Evolutionary conservation across 2,329 filamentous ascomycete species (phyloP).

Genomic region (Epichloe gansuensis): DNA sequence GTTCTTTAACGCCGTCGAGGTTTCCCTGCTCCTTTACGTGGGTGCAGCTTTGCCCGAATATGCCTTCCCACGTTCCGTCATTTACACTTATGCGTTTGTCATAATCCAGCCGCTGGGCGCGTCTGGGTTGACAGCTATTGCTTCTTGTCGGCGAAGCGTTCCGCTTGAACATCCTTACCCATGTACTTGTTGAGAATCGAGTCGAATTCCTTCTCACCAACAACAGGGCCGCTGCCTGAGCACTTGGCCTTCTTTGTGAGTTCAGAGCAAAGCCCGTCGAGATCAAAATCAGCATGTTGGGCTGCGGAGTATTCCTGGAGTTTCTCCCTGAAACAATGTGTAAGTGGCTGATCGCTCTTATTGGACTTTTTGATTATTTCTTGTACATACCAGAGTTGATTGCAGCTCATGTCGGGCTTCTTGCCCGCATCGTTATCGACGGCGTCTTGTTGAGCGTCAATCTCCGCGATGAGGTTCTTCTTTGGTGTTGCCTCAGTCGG

Average conservation of each 20-base stretch:
- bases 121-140: constrained; percentile 36
- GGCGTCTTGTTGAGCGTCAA: constrained; percentile 61
- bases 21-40: not conserved
- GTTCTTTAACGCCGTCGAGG: not conserved
- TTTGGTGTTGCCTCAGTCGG: constrained; percentile 33
- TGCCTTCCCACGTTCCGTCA: not conserved
- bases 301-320: constrained; percentile 78
- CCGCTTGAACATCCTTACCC: constrained; percentile 27
- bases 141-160: constrained; percentile 35
- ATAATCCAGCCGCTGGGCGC: constrained; percentile 6
- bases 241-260: constrained; percentile 93
- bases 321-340: constrained; percentile 56
- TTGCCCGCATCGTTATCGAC: constrained; percentile 51
- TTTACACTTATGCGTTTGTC: not conserved
- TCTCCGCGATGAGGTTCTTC: constrained; percentile 62
- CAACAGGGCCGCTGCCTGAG: constrained; percentile 77
- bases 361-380: not conserved
- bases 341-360: constrained; percentile 24
- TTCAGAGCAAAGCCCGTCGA: constrained; percentile 85
- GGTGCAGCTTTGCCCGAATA: not conserved
- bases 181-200: constrained; percentile 56
- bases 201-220: constrained; percentile 82
- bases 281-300: constrained; percentile 80
- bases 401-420: constrained; percentile 61
- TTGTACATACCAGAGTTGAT: constrained; percentile 73